A percentile compares a stretch with the other conserved stretches of the same genome.
These are phyloP conservation scores for Aspergillus sp. DNA, from an alignment of 2,329 filamentous ascomycete genomes.

Conservation along the genomic window DNA sequence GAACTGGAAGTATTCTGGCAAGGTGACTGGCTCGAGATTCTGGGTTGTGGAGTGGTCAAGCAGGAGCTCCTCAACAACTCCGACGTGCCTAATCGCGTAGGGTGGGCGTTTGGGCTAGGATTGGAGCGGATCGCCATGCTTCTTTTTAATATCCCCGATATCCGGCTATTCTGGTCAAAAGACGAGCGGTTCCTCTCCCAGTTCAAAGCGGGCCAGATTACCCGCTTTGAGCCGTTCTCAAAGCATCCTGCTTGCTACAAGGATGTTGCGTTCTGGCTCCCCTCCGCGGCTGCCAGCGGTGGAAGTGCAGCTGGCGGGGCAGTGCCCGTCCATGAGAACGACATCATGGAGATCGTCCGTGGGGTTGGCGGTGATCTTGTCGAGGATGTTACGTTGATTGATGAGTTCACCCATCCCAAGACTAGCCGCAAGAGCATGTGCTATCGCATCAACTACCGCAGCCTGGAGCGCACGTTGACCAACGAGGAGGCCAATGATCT, in stretches of 20 bases:
- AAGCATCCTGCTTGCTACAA: constrained; percentile 87
- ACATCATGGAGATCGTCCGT: constrained; percentile 93
- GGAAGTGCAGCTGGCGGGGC: constrained; percentile 40
- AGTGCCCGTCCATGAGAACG: constrained; percentile 79
- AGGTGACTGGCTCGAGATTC: constrained; percentile 91
- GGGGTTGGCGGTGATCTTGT: constrained; percentile 77
- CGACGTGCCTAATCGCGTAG: constrained; percentile 70
- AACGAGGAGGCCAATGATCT: constrained; percentile 76
- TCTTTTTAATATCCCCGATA: constrained; percentile 92
- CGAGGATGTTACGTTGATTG: constrained; percentile 81
- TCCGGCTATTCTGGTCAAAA: constrained; percentile 90
- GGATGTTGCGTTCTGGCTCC: constrained; percentile 93
- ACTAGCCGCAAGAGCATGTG: constrained; percentile 80
- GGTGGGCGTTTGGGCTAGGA: constrained; percentile 95
- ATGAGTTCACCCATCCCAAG: constrained; percentile 86
- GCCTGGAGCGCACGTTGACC: constrained; percentile 84
- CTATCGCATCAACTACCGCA: constrained; percentile 92
- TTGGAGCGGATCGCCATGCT: constrained; percentile 97
- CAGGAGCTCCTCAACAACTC: constrained; percentile 79
- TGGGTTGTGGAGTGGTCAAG: constrained; percentile 88
- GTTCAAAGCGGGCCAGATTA: constrained; percentile 61
- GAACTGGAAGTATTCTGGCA: constrained; percentile 95
- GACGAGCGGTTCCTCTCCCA: constrained; percentile 85
- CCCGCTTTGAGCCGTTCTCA: constrained; percentile 80
- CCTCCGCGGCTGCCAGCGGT: constrained; percentile 39